A percentile compares a stretch with the other conserved stretches of the same genome.
Evolutionary conservation across 192 early-diverging fungal genomes (phyloP).

Genomic region (Coemansia sp.): DNA sequence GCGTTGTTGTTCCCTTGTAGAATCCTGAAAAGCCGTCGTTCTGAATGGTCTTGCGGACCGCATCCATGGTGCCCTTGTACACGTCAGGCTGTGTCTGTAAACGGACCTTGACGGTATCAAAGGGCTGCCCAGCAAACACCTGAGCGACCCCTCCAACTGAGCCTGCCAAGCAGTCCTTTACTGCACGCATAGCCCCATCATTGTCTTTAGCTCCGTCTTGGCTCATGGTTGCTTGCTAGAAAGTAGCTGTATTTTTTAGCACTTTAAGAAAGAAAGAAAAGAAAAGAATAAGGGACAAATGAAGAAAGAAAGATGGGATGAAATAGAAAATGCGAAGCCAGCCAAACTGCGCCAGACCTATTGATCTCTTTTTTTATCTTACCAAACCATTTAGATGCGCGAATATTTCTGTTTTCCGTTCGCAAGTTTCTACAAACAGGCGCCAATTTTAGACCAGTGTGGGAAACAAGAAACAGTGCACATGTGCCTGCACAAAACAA

Average conservation of each 20-base stretch:
- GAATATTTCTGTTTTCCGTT: background rate
- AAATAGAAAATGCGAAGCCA: background rate
- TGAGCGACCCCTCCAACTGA: constrained; percentile 76
- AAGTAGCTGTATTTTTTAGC: too few species aligned
- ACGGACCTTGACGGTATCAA: constrained; percentile 84
- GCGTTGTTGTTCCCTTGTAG: constrained; percentile 94
- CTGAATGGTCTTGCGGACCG: constrained; percentile 76
- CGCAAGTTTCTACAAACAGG: background rate
- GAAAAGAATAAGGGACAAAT: constrained; percentile 9
- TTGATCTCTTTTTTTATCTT: background rate
- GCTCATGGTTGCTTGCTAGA: too few species aligned
- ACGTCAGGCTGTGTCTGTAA: constrained; percentile 87
- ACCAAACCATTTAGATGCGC: background rate
- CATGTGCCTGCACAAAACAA: background rate
- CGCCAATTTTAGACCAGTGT: constrained; percentile 4
- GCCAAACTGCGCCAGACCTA: background rate
- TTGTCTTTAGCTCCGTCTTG: constrained; percentile 7
- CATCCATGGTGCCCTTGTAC: constrained; percentile 85
- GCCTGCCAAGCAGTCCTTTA: constrained; percentile 75
- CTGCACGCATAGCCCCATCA: constrained; percentile 57
- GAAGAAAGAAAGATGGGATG: constrained; percentile 9
- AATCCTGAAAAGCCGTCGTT: constrained; percentile 82
- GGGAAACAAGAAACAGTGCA: constrained; percentile 15
- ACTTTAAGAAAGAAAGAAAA: background rate
- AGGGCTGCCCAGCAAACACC: constrained; percentile 78